phyloP scores from a whole-genome alignment of 805 yeast genomes.

The Metschnikowia picachoensis region DNA sequence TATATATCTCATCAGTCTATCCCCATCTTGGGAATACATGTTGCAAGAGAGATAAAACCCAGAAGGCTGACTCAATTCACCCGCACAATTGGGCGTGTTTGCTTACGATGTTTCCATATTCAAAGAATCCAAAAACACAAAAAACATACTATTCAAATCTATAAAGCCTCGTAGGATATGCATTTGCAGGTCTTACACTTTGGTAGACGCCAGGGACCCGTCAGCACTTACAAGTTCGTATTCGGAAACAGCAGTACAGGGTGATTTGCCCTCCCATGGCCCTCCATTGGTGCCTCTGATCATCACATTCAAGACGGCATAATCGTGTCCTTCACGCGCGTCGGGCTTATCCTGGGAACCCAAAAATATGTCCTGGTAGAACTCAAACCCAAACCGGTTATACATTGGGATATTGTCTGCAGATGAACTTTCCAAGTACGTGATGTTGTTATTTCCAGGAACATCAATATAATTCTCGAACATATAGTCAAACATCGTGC shows the following conservation, averaged over 20 bases:
- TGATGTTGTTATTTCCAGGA: conserved; percentile 27
- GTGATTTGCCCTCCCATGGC: conserved; percentile 22
- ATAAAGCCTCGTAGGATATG: too few species aligned
- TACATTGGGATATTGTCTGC: conserved; percentile 48
- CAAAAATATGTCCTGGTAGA: conserved; percentile 47
- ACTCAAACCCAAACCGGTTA: conserved; percentile 47
- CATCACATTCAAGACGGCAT: conserved; percentile 43
- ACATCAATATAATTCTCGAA: conserved; percentile 44
- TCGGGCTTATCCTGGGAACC: conserved; percentile 25
- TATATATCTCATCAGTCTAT: neutral
- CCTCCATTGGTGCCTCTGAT: conserved; percentile 35
- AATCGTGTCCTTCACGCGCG: conserved; percentile 36
- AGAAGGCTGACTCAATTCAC: too few species aligned
- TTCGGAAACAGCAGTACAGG: conserved; percentile 13
- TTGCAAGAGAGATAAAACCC: neutral
- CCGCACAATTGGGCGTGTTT: too few species aligned
- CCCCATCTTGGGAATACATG: neutral
- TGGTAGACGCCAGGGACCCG: too few species aligned
- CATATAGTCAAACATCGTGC: conserved; percentile 48
- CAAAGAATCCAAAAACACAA: too few species aligned
- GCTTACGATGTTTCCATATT: too few species aligned
- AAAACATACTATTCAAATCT: too few species aligned
- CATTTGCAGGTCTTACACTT: too few species aligned
- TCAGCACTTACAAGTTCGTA: neutral
- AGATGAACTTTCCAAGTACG: conserved; percentile 50